These are phyloP conservation scores for Penicillium sp. DNA, from an alignment of 2,329 filamentous ascomycete species.

Conservation along the genomic window DNA sequence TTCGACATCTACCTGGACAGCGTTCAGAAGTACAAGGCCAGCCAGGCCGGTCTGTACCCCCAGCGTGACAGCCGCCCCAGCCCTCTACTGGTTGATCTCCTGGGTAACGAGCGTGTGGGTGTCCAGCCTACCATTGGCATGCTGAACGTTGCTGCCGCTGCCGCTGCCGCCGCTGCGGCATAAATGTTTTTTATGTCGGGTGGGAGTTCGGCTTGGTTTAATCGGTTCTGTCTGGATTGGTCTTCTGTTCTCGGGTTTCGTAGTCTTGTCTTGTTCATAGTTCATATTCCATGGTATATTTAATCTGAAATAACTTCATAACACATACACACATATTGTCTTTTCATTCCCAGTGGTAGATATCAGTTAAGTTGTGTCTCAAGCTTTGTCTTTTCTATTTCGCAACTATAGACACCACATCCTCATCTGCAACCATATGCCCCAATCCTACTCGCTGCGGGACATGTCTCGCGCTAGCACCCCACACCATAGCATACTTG, in stretches of 20 bases:
- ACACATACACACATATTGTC: slow-evolving; percentile 4
- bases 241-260: slow-evolving; percentile 16
- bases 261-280: slow-evolving; percentile 27
- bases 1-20: slow-evolving; percentile 96
- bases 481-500: slow-evolving; percentile 98
- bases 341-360: slow-evolving; percentile 3
- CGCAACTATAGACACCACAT: slow-evolving; percentile 70
- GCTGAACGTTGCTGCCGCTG: slow-evolving; percentile 49
- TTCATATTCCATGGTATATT: slow-evolving; percentile 18
- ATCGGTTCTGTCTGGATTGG: slow-evolving; percentile 25
- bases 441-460: slow-evolving; percentile 89
- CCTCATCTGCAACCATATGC: slow-evolving; percentile 75
- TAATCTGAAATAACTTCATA: slow-evolving; percentile 19
- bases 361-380: neutral
- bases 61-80: slow-evolving; percentile 85
- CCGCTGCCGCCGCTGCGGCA: slow-evolving; percentile 40
- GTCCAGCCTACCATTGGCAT: slow-evolving; percentile 72
- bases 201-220: slow-evolving; percentile 23
- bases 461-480: slow-evolving; percentile 90
- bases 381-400: slow-evolving; percentile 41
- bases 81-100: slow-evolving; percentile 84
- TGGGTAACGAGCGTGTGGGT: slow-evolving; percentile 93
- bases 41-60: slow-evolving; percentile 71
- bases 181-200: slow-evolving; percentile 23
- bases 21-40: slow-evolving; percentile 86